Evolutionary conservation across 441 rosid genomes (phyloP), one percentile per base, ranked within the genome.

Genomic region (Pelargonium australe): DNA sequence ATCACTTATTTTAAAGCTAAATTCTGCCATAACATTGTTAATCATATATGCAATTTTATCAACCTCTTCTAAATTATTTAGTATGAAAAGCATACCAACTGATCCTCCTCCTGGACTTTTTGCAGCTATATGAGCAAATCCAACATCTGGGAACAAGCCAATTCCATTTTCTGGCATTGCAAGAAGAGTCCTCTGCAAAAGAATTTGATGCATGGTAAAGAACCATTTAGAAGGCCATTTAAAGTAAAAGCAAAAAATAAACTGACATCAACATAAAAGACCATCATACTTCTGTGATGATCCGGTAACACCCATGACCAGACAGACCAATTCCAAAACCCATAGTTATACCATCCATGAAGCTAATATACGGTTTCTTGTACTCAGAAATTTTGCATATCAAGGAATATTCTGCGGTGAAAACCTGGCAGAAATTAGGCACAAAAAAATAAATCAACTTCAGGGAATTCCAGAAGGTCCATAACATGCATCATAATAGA

Each of bases 161-260:
- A 89, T 91, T 73, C 91, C 96, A 66, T 91, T 94, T 86, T 94
- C 99, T 19, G 99, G 99, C 96, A 94, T 94, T 12, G 99, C 95
- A 58, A 94, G 91, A 68, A 94, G 75, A 9, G 95, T 92, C 79
- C 76, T 88, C 98, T 91, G 81, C n/a, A 63, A 66, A 19, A 43
- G 57, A 76, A 51, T 51, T 66, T 70, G n/a, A 68, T 16, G 13
- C 49, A 67, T 28, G 65, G 5, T 68, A 11, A 25, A 31, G 61
- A 72, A 25, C 19, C 57, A 67, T 5, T 1, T 57, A 40, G 16
- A 68, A 17, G 41, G 20, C 20, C 71, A 62, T 47, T 63, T 14
- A 19, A 63, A 63, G 16, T 20, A 16, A 47, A 68, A 51, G 41
- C 20, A 11, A 16, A 65, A 44, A 43, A 63, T 66, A 12, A 60